Evolutionary conservation across 768 basidiomycete species (phyloP).

Genomic region (Mycena capillaripes): DNA sequence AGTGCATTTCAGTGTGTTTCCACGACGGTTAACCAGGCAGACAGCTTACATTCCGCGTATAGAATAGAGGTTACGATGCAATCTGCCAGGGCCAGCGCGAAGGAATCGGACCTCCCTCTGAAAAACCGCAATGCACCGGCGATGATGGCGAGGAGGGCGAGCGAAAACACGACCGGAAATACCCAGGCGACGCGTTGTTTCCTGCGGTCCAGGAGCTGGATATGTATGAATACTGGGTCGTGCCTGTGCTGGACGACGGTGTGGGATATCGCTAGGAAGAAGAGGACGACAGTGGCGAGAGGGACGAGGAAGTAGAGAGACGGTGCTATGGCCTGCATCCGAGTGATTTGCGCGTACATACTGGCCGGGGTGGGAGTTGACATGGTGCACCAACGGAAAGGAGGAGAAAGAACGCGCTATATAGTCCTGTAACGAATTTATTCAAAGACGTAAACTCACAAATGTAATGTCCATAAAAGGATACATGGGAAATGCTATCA

Average conservation of each 20-base stretch:
- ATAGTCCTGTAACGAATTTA: neutral
- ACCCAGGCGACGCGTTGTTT: slow-evolving; percentile 33
- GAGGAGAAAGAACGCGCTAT: neutral
- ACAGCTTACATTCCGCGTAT: slow-evolving; percentile 31
- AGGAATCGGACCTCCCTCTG: slow-evolving; percentile 13
- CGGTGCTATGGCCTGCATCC: slow-evolving; percentile 28
- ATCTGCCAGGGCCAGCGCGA: slow-evolving; percentile 28
- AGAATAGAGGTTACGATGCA: slow-evolving; percentile 27
- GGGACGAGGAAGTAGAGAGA: slow-evolving; percentile 38
- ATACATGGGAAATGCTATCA: neutral
- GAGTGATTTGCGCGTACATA: slow-evolving; percentile 20
- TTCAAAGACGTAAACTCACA: neutral
- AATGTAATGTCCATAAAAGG: neutral
- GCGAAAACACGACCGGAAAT: slow-evolving; percentile 32
- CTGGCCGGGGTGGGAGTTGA: neutral
- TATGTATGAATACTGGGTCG: slow-evolving; percentile 19
- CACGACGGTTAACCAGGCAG: neutral
- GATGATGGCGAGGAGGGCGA: slow-evolving; percentile 34
- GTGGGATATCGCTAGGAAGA: slow-evolving; percentile 26
- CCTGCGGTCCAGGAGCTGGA: slow-evolving; percentile 28
- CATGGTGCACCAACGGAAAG: slow-evolving; percentile 17
- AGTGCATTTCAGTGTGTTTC: slow-evolving; percentile 8
- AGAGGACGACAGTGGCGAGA: slow-evolving; percentile 29
- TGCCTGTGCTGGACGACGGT: slow-evolving; percentile 20
- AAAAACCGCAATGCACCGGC: slow-evolving; percentile 31